Percentiles rank a stretch among this genome's conserved stretches.
Conservation (phyloP, 352 stramenopile genomes). For the Blastocystis sp. region DNA sequence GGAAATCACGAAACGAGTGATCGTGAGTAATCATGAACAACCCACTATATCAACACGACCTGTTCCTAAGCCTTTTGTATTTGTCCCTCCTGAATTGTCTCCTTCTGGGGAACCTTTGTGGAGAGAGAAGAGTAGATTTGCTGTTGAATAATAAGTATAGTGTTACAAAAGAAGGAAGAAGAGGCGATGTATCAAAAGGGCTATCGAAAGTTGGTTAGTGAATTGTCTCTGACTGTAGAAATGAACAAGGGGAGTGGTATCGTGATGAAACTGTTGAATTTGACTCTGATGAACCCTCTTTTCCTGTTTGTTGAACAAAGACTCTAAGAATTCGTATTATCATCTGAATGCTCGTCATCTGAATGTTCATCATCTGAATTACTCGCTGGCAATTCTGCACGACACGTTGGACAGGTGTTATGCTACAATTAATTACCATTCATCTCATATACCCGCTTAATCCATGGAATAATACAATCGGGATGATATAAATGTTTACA, state of each 20-base stretch:
- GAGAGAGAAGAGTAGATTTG: conserved; percentile 8
- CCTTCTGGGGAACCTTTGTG: not conserved
- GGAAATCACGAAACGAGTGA: conserved; percentile 11
- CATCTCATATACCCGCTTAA: not conserved
- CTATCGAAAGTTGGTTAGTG: conserved; percentile 37
- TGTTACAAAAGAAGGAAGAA: conserved; percentile 28
- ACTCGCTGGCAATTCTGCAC: not conserved
- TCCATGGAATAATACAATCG: conserved; percentile 64
- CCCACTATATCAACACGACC: not conserved
- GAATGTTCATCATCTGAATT: not conserved
- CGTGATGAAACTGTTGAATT: conserved; percentile 45
- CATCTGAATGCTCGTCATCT: not conserved
- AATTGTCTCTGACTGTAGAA: not conserved
- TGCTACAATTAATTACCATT: not conserved
- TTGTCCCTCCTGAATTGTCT: not conserved
- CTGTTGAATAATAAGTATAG: not conserved
- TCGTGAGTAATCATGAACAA: not conserved
- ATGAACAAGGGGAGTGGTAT: conserved; percentile 26
- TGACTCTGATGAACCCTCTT: conserved; percentile 27
- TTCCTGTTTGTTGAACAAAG: not conserved
- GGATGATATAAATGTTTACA: conserved; percentile 56
- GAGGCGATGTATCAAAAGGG: conserved; percentile 18
- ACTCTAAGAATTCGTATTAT: not conserved
- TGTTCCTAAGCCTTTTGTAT: conserved; percentile 12
- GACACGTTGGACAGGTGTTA: conserved; percentile 57